Conservation (phyloP, 371 early-diverging fungal species). For the Syncephalastrum contaminatum region DNA sequence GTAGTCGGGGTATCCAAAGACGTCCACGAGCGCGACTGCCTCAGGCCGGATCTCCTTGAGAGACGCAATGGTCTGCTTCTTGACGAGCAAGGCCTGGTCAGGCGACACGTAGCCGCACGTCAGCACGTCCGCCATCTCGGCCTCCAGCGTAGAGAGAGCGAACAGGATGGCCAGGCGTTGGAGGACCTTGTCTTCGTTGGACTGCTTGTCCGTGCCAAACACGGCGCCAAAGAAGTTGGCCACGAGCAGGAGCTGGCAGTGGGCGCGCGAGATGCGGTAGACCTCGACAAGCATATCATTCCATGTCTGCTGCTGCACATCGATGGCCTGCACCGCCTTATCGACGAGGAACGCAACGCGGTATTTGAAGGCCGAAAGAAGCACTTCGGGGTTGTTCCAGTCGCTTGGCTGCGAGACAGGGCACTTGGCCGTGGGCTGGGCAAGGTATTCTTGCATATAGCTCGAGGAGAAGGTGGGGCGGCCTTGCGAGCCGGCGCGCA, state of each 20-base stretch:
- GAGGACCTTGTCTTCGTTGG: slow-evolving; percentile 7
- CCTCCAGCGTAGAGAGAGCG: slow-evolving; percentile 57
- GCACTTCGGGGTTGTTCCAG: slow-evolving; percentile 28
- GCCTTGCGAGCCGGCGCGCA: slow-evolving; percentile 25
- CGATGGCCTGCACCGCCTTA: slow-evolving; percentile 36
- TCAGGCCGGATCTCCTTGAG: slow-evolving; percentile 65
- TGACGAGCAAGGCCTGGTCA: slow-evolving; percentile 48
- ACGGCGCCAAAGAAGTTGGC: slow-evolving; percentile 59
- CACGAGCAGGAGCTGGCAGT: slow-evolving; percentile 62
- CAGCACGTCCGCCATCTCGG: slow-evolving; percentile 64
- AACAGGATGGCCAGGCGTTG: slow-evolving; percentile 31
- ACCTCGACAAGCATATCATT: slow-evolving; percentile 54
- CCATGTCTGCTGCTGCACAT: slow-evolving; percentile 36
- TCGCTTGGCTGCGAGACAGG: slow-evolving; percentile 30
- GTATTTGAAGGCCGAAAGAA: slow-evolving; percentile 37
- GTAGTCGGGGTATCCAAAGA: slow-evolving; percentile 71
- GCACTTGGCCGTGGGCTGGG: slow-evolving; percentile 45
- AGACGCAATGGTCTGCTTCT: slow-evolving; percentile 36
- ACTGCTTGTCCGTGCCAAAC: slow-evolving; percentile 10
- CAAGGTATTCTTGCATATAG: slow-evolving; percentile 43
- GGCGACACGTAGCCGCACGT: slow-evolving; percentile 53
- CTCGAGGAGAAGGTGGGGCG: slow-evolving; percentile 37
- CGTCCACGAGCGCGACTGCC: slow-evolving; percentile 71
- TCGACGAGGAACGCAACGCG: slow-evolving; percentile 42
- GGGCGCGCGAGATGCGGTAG: slow-evolving; percentile 64